Evolutionary conservation across 1,284 basidiomycete species (phyloP).

Genomic region (Pterulicium gracile): DNA sequence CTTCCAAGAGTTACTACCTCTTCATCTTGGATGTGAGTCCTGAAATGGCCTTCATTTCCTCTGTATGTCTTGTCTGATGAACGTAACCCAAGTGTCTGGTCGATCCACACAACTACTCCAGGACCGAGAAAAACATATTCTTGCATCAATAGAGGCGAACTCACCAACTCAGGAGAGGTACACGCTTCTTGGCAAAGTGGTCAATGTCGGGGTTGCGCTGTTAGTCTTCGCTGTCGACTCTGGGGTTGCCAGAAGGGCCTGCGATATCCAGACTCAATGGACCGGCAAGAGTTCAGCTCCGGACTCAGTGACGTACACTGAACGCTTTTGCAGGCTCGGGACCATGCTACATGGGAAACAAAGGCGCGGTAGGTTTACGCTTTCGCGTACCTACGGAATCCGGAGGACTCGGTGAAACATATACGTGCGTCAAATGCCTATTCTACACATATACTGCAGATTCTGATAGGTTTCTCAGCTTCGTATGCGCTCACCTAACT

Average conservation of each 20-base stretch:
- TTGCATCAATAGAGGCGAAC: constrained; percentile 59
- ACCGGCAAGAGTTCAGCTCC: constrained; percentile 24
- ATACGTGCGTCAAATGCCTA: constrained; percentile 53
- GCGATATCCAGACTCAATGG: constrained; percentile 67
- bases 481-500: constrained; percentile 87
- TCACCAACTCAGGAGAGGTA: constrained; percentile 60
- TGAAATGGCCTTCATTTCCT: too few species aligned
- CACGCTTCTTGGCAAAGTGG: constrained; percentile 60
- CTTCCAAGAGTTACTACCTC: constrained; percentile 81
- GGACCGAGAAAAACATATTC: constrained; percentile 48
- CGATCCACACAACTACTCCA: constrained; percentile 52
- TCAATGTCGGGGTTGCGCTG: constrained; percentile 72
- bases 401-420: constrained; percentile 56
- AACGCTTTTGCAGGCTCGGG: constrained; percentile 34
- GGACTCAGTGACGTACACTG: neutral
- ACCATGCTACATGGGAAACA: constrained; percentile 83
- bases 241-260: constrained; percentile 45
- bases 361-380: constrained; percentile 86
- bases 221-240: constrained; percentile 74
- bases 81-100: constrained; percentile 38
- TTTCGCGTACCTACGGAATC: constrained; percentile 57
- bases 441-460: constrained; percentile 4
- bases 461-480: constrained; percentile 37
- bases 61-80: constrained; percentile 9
- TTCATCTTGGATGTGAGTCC: constrained; percentile 49